Conservation (phyloP, 2,329 filamentous ascomycete species). For the Botryotinia convoluta region DNA sequence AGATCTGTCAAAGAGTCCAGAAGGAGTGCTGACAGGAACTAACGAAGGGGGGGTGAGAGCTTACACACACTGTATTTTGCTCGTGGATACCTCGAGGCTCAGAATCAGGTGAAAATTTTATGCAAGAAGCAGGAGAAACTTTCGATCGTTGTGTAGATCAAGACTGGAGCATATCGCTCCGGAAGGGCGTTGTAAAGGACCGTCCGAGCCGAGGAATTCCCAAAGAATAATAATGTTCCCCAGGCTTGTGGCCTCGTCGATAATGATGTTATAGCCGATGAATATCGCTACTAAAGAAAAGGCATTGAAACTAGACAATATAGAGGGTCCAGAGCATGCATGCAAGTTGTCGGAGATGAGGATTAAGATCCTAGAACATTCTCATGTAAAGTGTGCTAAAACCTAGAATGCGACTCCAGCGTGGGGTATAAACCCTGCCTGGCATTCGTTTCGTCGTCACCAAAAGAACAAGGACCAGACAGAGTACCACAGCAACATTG, state of each 20-base stretch:
- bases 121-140: not conserved
- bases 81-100: not conserved
- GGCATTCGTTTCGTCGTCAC: not conserved
- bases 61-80: not conserved
- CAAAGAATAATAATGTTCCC: not conserved
- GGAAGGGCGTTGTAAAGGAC: not conserved
- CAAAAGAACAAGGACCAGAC: not conserved
- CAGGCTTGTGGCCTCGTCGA: not conserved
- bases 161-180: not conserved
- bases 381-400: not conserved
- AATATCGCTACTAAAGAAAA: not conserved
- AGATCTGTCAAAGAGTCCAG: not conserved
- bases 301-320: not conserved
- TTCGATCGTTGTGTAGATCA: not conserved
- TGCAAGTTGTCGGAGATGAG: constrained; percentile 7
- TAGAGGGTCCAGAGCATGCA: not conserved
- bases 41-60: not conserved
- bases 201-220: not conserved
- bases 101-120: not conserved
- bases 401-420: not conserved
- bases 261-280: not conserved
- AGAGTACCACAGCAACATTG: not conserved
- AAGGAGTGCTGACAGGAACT: not conserved
- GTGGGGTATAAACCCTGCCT: not conserved
- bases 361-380: constrained; percentile 1